Conservation (phyloP, 163 green algal genomes). For the Prototheca cutis region DNA sequence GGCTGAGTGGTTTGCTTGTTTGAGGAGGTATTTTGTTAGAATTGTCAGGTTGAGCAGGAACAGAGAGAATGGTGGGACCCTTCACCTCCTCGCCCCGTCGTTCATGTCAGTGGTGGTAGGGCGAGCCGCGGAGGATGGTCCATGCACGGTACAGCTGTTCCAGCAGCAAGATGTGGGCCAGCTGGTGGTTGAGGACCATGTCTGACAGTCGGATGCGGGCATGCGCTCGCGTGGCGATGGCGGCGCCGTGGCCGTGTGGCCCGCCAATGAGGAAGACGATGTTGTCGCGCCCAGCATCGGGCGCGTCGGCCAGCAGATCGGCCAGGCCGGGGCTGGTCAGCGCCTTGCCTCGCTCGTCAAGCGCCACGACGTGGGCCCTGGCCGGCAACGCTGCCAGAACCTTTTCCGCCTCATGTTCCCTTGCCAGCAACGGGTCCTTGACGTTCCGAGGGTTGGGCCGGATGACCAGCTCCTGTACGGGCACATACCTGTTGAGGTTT, state of each 20-base stretch:
- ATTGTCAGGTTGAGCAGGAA: too few relatives aligned
- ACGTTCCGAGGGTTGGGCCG: slow-evolving; percentile 59
- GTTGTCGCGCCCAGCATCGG: slow-evolving; percentile 30
- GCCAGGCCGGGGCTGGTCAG: slow-evolving; percentile 53
- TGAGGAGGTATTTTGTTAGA: too few relatives aligned
- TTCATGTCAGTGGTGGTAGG: slow-evolving; percentile 79
- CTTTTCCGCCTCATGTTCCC: slow-evolving; percentile 39
- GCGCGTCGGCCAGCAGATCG: slow-evolving; percentile 44
- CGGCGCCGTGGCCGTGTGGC: slow-evolving; percentile 59
- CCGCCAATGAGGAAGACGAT: slow-evolving; percentile 80
- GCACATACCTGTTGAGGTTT: slow-evolving; percentile 3
- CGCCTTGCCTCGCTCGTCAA: slow-evolving; percentile 62
- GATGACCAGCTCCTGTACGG: slow-evolving; percentile 30
- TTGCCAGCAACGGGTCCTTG: slow-evolving; percentile 30
- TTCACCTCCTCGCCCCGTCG: too few relatives aligned
- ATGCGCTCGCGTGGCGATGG: slow-evolving; percentile 46
- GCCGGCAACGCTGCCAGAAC: slow-evolving; percentile 40
- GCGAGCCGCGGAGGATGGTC: slow-evolving; percentile 80
- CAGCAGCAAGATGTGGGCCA: slow-evolving; percentile 74
- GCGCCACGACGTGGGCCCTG: slow-evolving; percentile 45
- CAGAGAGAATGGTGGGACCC: too few relatives aligned
- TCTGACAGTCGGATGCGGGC: slow-evolving; percentile 55
- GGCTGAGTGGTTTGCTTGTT: too few relatives aligned
- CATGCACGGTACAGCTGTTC: slow-evolving; percentile 82
- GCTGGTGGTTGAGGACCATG: slow-evolving; percentile 82